Base-by-base conservation (phyloP, 176 grass and related monocot species). In the Carex parvula region DNA sequence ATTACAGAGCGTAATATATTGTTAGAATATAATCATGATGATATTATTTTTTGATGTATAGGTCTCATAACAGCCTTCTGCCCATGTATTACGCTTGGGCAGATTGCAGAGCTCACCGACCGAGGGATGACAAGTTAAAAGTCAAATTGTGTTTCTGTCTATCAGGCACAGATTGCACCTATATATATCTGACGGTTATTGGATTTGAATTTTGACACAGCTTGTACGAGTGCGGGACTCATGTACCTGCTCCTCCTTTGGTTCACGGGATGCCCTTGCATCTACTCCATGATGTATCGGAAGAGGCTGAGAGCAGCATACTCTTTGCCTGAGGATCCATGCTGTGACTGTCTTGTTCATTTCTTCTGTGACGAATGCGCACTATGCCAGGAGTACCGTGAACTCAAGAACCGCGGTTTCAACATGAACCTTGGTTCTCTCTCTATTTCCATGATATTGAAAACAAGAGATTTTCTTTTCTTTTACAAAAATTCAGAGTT, bases 311-410 rank as follows among this genome's bases (percentile, higher is more conserved):
- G 91, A 37, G 12, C 14, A 7, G 66, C 61, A 54, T 93, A 91
- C 84, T 60, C 55, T 2, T 85, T 93, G 80, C 0, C 13, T 41
- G 89, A 91, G 83, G 33, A 68, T 81, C 94, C 91, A 10, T 93
- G 83, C 87, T 61, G 24, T 37, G 94, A 97, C 68, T 97, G 83
- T 67, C 87, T 87, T 83, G 89, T 97, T 74, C 91, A 93, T 84
- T 68, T 9, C 4, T 93, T 52, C 70, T 97, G 91, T 82, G 86
- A 73, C 44, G 0, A 0, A 3, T 94, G 90, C 82, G 86, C 93
- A 3, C 81, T 94, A 50, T 90, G 93, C 84, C 93, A 94, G 80
- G 86, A 92, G 84, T 92, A 94, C 84, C 86, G 92, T 21, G 90
- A 94, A 84, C 88, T 94, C 84, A 84, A 85, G 78, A 58, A 21